Percentiles rank a stretch among this genome's conserved stretches.
These are phyloP conservation scores for Chrysoporthe deuterocubensis DNA, from an alignment of 2,329 filamentous ascomycete species.

Conservation along the genomic window DNA sequence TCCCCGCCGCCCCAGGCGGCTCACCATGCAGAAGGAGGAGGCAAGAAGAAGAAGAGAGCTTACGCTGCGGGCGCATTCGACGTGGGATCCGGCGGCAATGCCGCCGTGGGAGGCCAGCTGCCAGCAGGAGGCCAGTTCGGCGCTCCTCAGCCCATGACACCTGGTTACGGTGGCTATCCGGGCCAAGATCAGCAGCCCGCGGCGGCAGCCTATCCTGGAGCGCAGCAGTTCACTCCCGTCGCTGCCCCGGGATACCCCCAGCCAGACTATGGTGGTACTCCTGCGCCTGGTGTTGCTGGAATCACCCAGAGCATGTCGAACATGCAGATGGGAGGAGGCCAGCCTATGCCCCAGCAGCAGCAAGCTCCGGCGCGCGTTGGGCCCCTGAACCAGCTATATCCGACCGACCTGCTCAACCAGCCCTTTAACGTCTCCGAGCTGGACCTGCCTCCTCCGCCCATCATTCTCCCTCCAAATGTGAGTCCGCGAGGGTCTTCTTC, in stretches of 20 bases:
- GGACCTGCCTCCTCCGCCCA: conserved; percentile 87
- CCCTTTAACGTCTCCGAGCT: conserved; percentile 94
- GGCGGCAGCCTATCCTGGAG: conserved; percentile 47
- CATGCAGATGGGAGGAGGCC: conserved; percentile 77
- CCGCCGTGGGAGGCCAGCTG: conserved; percentile 55
- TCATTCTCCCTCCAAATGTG: conserved; percentile 90
- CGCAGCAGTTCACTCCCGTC: conserved; percentile 50
- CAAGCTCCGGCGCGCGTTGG: conserved; percentile 53
- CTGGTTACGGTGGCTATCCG: conserved; percentile 64
- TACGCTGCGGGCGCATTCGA: conserved; percentile 96
- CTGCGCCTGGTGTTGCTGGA: conserved; percentile 59
- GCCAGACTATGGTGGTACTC: conserved; percentile 40
- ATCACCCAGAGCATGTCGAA: conserved; percentile 85
- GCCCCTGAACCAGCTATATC: conserved; percentile 84
- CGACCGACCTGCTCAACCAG: conserved; percentile 87
- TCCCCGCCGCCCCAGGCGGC: conserved; percentile 41
- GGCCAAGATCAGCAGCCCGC: conserved; percentile 50
- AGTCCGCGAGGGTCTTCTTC: conserved; percentile 43
- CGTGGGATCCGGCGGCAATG: conserved; percentile 86
- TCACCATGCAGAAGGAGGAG: conserved; percentile 46
- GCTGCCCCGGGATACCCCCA: conserved; percentile 72
- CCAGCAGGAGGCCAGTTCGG: conserved; percentile 51
- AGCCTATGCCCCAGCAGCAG: conserved; percentile 50
- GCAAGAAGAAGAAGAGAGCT: conserved; percentile 87
- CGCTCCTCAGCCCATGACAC: conserved; percentile 45